Evolutionary conservation across 768 basidiomycete genomes (phyloP), one percentile per base, ranked within the genome.

Genomic region (Leccinum ochraceum): DNA sequence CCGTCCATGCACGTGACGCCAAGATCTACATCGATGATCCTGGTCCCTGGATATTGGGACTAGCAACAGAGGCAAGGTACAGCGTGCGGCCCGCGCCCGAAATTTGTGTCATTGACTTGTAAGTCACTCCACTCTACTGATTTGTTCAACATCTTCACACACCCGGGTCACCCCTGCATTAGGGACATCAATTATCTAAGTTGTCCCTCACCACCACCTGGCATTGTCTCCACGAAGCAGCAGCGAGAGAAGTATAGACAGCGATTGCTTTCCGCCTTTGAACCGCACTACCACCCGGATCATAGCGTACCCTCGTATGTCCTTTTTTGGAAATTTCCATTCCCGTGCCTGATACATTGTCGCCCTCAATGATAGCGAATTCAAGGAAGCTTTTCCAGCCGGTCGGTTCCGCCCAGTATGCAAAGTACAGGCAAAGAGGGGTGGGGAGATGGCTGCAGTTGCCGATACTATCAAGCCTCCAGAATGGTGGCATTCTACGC

Each of bases 1-100:
- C 92, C 2, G 90, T 94, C 36, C 93, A 95, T 71, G 86, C 89
- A 36, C 87, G 95, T 50, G 96, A 97, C 64, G 88, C 93, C 28
- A 92, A 90, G 71, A 92, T 98, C 56, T 92, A 94, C 65, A 89
- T 95, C 63, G 95, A 98, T 65, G 95, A 98, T 73, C 94, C 95
- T 48, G 95, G 95, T 36, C 96, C 96, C 61, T 98, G 94, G 88
- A 94, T 98, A 67, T 85, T 98, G 74, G 95, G 92, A 37, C 80
- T 96, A 42, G 86, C 92, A 11, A 92, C 91, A 2, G 90, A 95
- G 70, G 88, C 90, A 8, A 82, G 92, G 60, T 90, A 93, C 71
- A 83, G 90, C 64, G 79, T 93, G 20, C 80, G 89, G 28, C 83
- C 88, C 9, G 78, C 87, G 2, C 79, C 90, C 0, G 96, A 98